Percentiles rank a stretch among this genome's conserved stretches.
These are phyloP conservation scores for Ustilago esculenta DNA, from an alignment of 1,284 basidiomycete genomes.

Conservation along the genomic window DNA sequence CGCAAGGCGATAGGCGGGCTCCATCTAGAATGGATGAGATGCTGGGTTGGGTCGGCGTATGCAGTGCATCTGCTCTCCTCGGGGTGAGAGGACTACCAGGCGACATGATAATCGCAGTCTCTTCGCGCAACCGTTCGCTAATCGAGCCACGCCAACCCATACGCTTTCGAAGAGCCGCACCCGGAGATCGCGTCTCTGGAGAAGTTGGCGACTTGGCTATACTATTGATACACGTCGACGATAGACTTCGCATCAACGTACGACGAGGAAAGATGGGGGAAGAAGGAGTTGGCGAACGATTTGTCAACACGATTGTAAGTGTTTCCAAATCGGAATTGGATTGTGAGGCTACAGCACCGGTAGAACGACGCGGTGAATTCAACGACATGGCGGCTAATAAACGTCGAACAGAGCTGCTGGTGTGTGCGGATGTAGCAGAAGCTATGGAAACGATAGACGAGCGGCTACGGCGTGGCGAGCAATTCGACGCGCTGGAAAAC, in stretches of 20 bases:
- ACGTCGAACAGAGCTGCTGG: slow-evolving; percentile 9
- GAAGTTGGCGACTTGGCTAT: slow-evolving; percentile 9
- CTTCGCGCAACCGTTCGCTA: background rate
- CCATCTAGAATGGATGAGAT: slow-evolving; percentile 5
- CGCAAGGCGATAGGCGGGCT: background rate
- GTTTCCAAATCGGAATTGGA: slow-evolving; percentile 8
- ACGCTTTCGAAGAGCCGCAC: slow-evolving; percentile 15
- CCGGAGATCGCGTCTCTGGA: background rate
- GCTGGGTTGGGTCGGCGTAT: slow-evolving; percentile 29
- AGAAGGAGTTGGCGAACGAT: slow-evolving; percentile 20
- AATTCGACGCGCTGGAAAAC: background rate
- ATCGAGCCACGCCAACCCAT: slow-evolving; percentile 26
- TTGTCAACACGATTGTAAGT: slow-evolving; percentile 9
- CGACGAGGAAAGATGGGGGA: slow-evolving; percentile 33
- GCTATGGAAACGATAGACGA: slow-evolving; percentile 8
- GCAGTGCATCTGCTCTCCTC: slow-evolving; percentile 16
- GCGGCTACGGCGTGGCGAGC: slow-evolving; percentile 3
- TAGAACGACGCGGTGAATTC: background rate
- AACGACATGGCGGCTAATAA: slow-evolving; percentile 12
- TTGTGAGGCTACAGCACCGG: background rate
- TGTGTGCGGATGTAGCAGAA: background rate
- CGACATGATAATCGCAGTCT: slow-evolving; percentile 22
- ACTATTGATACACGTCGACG: slow-evolving; percentile 21
- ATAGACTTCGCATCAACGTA: slow-evolving; percentile 29
- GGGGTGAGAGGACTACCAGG: slow-evolving; percentile 37